phyloP scores from a whole-genome alignment of 106 monocot species.

The Agapanthus africanus region DNA sequence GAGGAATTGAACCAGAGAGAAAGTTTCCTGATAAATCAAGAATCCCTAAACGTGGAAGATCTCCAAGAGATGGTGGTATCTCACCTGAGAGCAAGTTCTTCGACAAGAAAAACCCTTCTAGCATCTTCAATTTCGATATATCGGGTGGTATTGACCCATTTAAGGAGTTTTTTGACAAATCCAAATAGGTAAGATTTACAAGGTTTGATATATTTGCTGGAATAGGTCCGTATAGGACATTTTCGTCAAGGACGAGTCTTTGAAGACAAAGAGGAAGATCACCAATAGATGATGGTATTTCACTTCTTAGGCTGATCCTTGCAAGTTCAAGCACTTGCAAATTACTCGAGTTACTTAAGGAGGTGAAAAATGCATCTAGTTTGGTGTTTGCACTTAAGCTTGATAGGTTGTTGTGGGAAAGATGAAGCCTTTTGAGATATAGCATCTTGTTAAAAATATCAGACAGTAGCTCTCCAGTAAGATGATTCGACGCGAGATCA shows the following conservation, averaged over 20 bases:
- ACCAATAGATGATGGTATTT: constrained; percentile 39
- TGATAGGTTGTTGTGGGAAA: constrained; percentile 58
- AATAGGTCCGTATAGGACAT: constrained; percentile 45
- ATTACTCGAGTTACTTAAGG: constrained; percentile 39
- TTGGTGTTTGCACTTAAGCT: constrained; percentile 22
- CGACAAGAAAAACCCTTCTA: constrained; percentile 50
- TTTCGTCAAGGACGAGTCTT: constrained; percentile 60
- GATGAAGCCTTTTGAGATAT: constrained; percentile 31
- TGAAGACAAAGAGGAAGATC: constrained; percentile 34
- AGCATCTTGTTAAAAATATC: constrained; percentile 41
- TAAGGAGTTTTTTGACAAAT: constrained; percentile 57
- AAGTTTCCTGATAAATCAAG: constrained; percentile 59
- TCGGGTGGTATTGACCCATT: constrained; percentile 72
- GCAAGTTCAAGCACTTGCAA: constrained; percentile 64
- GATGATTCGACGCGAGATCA: constrained; percentile 47
- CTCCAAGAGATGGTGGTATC: constrained; percentile 52
- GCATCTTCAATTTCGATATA: constrained; percentile 32
- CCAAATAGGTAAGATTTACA: constrained; percentile 72
- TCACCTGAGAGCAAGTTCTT: constrained; percentile 61
- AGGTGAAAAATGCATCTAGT: constrained; percentile 34
- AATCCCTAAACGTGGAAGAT: constrained; percentile 40
- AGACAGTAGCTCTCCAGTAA: constrained; percentile 49
- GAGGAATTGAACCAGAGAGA: constrained; percentile 58
- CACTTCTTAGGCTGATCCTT: constrained; percentile 39
- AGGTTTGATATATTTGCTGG: constrained; percentile 65